Evolutionary conservation across 345 rosid genomes (phyloP).

Genomic region (Populus tremula): DNA sequence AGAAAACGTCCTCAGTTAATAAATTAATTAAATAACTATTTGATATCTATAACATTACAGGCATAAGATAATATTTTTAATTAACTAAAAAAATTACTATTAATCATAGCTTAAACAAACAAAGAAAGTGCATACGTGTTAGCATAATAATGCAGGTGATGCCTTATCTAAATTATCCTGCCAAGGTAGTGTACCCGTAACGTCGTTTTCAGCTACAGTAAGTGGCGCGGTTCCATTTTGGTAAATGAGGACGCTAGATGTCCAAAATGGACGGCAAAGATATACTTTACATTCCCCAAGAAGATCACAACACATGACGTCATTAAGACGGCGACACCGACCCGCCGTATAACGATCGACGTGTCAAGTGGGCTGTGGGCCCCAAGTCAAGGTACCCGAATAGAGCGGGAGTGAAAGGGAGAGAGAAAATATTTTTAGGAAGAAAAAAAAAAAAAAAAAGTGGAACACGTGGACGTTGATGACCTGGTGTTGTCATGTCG

Average conservation of each 20-base stretch:
- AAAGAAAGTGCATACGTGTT: neutral
- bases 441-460: neutral
- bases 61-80: too few species aligned
- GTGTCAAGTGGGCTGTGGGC: slow-evolving; percentile 5
- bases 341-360: slow-evolving; percentile 20
- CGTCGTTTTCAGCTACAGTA: neutral
- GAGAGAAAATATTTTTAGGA: neutral
- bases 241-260: neutral
- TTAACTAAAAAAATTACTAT: neutral
- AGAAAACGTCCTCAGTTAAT: too few species aligned
- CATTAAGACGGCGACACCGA: slow-evolving; percentile 19
- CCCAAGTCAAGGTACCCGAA: slow-evolving; percentile 17
- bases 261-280: slow-evolving; percentile 24
- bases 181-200: neutral
- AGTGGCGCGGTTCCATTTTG: neutral
- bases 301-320: slow-evolving; percentile 22
- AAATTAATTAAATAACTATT: too few species aligned
- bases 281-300: slow-evolving; percentile 2
- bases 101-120: neutral
- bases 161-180: neutral
- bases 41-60: too few species aligned
- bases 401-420: slow-evolving; percentile 18
- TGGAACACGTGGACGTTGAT: neutral
- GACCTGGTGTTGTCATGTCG: slow-evolving; percentile 3
- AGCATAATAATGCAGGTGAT: neutral